Conservation (phyloP, 176 grass and related monocot species). For the Echinochloa phyllopogon region DNA sequence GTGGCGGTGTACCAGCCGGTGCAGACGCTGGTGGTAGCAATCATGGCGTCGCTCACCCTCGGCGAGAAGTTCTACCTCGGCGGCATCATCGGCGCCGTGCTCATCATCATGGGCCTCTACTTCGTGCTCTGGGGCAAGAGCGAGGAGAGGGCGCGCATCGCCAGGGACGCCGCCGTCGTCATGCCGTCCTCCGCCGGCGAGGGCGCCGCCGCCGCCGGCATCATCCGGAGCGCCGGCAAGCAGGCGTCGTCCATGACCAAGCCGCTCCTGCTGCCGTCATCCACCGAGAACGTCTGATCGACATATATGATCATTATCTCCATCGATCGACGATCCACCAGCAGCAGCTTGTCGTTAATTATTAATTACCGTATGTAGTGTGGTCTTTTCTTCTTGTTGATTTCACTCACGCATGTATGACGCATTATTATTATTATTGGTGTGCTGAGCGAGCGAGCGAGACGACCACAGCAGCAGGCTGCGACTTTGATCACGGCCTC, state of each 20-base stretch:
- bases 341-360: no score
- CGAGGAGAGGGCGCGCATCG: constrained; percentile 61
- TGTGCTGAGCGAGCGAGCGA: neutral
- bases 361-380: no score
- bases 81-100: constrained; percentile 82
- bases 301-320: neutral
- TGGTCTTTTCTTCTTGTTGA: neutral
- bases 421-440: neutral
- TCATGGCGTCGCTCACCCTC: constrained; percentile 83
- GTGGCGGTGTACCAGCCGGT: constrained; percentile 99
- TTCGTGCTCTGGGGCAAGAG: constrained; percentile 97
- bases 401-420: neutral
- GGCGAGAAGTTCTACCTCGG: constrained; percentile 92
- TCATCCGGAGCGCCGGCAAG: constrained; percentile 6
- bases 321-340: neutral
- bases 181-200: constrained; percentile 25
- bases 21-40: constrained; percentile 91
- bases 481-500: neutral
- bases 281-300: constrained; percentile 65
- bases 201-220: neutral
- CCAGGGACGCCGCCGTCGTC: constrained; percentile 29
- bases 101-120: constrained; percentile 89
- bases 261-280: constrained; percentile 80
- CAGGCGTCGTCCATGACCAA: constrained; percentile 59
- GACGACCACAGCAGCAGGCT: neutral